Base-by-base conservation (phyloP, 257 asterid species). In the Nicotiana benthamiana region DNA sequence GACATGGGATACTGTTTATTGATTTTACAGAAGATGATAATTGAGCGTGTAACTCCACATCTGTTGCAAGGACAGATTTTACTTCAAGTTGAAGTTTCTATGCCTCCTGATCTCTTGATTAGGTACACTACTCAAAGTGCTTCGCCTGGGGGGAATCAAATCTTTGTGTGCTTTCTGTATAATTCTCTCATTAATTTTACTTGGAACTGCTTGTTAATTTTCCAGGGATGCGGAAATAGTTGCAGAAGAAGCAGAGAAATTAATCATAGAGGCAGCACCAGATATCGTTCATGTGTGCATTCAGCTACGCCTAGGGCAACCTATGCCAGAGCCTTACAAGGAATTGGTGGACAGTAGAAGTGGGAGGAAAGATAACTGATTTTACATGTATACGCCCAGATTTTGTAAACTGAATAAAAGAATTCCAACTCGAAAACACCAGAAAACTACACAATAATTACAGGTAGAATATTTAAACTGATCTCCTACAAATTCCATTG, bases 81-180 rank as follows among this genome's bases (percentile, higher is more conserved):
- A 77, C 97, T 96, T 60, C 94, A 91, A 87, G 89, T 96, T 57
- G 97, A 96, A 85, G 95, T 93, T 81, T 86, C 97, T 48, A 94
- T 96, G 99, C 92, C 97, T 13, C 86, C 87, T 1, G 88, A 91
- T 84, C 87, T 85, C 18, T 83, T 87, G 53, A 86, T 92, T 77
- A 88, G 98, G 99, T 96, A 84, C 62, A 22, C 28, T 43, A 20
- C 20, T 26, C 43, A 48, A 46, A 46, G 4, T 9, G 4, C 22
- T 46, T 13, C n/a, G n/a, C 57, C 15, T 9, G 43, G 27, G 36
- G 62, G 36, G 62, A n/a, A 26, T 72, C 78, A 48, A 15, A 24
- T 72, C 9, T 74, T 2, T 8, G 61, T 48, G 9, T 48, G 18
- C 16, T 3, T 17, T 65, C 24, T 6, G 36, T 30, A 34, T 3